Base-by-base conservation (phyloP, 495 filamentous ascomycete genomes). In the Penicillium atrosanguineum region DNA sequence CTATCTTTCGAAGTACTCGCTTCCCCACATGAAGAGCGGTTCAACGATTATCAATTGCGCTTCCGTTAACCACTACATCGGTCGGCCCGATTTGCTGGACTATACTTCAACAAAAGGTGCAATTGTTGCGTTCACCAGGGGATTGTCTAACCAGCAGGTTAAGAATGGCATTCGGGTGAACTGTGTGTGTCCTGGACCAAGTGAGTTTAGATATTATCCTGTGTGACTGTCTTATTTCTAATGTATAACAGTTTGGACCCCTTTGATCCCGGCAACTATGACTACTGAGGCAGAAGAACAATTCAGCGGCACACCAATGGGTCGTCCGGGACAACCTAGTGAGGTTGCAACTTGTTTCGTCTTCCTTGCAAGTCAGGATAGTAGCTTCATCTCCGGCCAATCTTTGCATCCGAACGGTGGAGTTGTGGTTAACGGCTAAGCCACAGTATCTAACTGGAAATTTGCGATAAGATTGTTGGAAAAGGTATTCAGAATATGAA, bases 31-130 rank as follows among this genome's bases (percentile, higher is more conserved):
- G 77, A 82, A 81, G 64, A 70, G 69, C 18, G 89, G 89, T 25
- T 80, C 81, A 52, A 86, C 81, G 15, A 90, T 94, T 63, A 90
- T 92, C 73, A 92, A 91, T 72, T 90, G 88, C 66, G 86, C 87
- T 38, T 88, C 79, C 6, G 71, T 93, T 50, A 93, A 94, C 69
- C 83, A 84, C 34, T 95, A 93, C 72, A 82, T 90, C 52, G 88
- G 89, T 28, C 86, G 88, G 6, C 86, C 85, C 0, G 89, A 93
- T 57, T 80, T 94, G 2, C 82, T 95, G 18, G 90, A 95, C 74
- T 93, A 95, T 72, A 91, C 88, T 1, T 82, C 86, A 12, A 87
- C 83, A 16, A 94, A 94, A 60, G 90, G 90, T 43, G 89, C 89
- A 49, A 87, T 94, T 52, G 71, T 94, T 3, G 79, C 89, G 8